Evolutionary conservation across 495 filamentous ascomycete species (phyloP).

Genomic region (Emericellopsis terricola): DNA sequence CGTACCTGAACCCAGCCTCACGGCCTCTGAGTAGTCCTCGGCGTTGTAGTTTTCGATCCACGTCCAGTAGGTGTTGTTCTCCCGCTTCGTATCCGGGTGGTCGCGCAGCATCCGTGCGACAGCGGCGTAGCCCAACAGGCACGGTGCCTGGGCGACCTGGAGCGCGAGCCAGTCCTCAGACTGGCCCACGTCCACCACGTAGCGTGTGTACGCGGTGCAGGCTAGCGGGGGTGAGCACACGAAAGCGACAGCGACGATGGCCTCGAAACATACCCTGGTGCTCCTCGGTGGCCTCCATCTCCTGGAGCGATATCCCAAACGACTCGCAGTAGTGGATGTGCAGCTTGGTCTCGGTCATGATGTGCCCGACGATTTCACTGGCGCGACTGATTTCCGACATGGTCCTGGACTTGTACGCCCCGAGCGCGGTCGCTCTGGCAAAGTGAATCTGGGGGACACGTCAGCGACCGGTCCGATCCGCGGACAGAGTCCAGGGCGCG

Average conservation of each 20-base stretch:
- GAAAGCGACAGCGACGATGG: too few species aligned
- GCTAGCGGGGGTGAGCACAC: too few species aligned
- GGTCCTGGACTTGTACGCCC: slow-evolving; percentile 58
- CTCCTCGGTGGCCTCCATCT: slow-evolving; percentile 59
- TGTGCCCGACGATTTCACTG: slow-evolving; percentile 43
- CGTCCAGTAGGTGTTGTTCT: slow-evolving; percentile 68
- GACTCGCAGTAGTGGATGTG: slow-evolving; percentile 63
- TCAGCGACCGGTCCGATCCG: not conserved
- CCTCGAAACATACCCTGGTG: slow-evolving; percentile 60
- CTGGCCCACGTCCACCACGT: slow-evolving; percentile 75
- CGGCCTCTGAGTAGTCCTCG: slow-evolving; percentile 55
- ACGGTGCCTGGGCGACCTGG: slow-evolving; percentile 69
- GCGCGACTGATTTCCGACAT: slow-evolving; percentile 55
- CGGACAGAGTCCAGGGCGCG: not conserved
- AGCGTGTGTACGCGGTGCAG: slow-evolving; percentile 60
- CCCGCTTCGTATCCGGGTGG: slow-evolving; percentile 32
- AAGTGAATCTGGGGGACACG: slow-evolving; percentile 51
- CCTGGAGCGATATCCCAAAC: slow-evolving; percentile 59
- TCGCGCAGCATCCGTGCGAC: slow-evolving; percentile 49
- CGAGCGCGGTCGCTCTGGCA: slow-evolving; percentile 65
- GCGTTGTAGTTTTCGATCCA: slow-evolving; percentile 81
- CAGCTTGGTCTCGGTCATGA: slow-evolving; percentile 59
- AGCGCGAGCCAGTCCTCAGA: slow-evolving; percentile 73
- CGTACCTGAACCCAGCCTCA: slow-evolving; percentile 46
- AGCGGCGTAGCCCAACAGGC: slow-evolving; percentile 68